A percentile compares a stretch with the other conserved stretches of the same genome.
Evolutionary conservation across 2,329 filamentous ascomycete genomes (phyloP).

Genomic region (Phoma sp.): DNA sequence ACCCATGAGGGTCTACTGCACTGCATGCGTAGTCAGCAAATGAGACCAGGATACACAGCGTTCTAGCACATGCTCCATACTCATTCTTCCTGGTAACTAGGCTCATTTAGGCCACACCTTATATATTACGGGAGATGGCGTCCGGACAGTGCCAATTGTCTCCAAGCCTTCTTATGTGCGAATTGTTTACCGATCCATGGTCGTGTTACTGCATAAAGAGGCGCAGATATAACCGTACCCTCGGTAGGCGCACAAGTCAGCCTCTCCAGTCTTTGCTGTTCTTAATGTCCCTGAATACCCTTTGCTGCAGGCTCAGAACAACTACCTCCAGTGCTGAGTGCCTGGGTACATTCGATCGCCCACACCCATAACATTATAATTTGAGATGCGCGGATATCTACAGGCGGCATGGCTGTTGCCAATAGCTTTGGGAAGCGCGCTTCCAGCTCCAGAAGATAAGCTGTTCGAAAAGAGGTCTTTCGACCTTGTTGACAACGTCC

Average conservation of each 20-base stretch:
- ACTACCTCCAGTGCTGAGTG: not conserved
- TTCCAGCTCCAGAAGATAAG: not conserved
- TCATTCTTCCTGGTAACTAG: too few species aligned
- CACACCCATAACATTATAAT: too few species aligned
- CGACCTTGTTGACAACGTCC: conserved; percentile 1
- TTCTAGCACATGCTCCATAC: not conserved
- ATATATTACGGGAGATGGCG: too few species aligned
- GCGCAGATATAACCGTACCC: too few species aligned
- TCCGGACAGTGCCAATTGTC: too few species aligned
- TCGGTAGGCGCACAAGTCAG: too few species aligned
- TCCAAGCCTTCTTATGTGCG: too few species aligned
- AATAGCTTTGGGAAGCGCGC: not conserved
- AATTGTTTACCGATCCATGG: not conserved
- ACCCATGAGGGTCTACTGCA: not conserved
- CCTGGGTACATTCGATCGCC: not conserved
- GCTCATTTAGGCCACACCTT: too few species aligned
- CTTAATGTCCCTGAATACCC: too few species aligned
- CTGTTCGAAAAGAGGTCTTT: conserved; percentile 5
- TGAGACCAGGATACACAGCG: not conserved
- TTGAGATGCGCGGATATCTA: not conserved
- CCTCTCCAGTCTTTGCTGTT: too few species aligned
- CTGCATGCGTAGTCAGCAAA: too few species aligned
- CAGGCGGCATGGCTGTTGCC: conserved; percentile 7
- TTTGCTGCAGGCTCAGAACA: too few species aligned
- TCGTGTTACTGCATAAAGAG: not conserved